phyloP scores from a whole-genome alignment of 2,329 filamentous ascomycete genomes.

The Podosphaera aphanis region DNA sequence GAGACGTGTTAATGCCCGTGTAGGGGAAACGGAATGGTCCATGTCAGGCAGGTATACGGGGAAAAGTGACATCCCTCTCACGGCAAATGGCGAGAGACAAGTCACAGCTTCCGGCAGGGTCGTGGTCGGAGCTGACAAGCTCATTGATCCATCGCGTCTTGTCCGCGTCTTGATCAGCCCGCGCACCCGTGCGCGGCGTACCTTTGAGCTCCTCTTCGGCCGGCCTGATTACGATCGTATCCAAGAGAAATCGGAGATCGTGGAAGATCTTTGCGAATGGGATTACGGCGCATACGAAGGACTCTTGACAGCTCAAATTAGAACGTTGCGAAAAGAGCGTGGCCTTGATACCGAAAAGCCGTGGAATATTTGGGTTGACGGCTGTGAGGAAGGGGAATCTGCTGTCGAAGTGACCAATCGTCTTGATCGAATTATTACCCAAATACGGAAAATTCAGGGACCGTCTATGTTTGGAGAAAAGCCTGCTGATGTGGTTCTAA shows the following conservation, averaged over 20 bases:
- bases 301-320: slow-evolving; percentile 21
- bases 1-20: not conserved
- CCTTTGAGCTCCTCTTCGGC: slow-evolving; percentile 22
- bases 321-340: slow-evolving; percentile 16
- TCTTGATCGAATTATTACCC: slow-evolving; percentile 25
- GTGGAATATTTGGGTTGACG: slow-evolving; percentile 30
- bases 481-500: slow-evolving; percentile 25
- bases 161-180: slow-evolving; percentile 24
- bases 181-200: slow-evolving; percentile 22
- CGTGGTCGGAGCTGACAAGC: slow-evolving; percentile 22
- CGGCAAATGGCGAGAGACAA: slow-evolving; percentile 19
- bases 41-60: slow-evolving; percentile 24
- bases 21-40: slow-evolving; percentile 25
- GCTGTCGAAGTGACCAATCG: slow-evolving; percentile 24
- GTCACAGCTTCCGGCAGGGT: slow-evolving; percentile 19
- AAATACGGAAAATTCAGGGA: slow-evolving; percentile 25
- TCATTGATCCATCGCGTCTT: slow-evolving; percentile 24
- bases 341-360: slow-evolving; percentile 21
- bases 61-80: slow-evolving; percentile 20
- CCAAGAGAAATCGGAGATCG: slow-evolving; percentile 16
- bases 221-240: slow-evolving; percentile 7
- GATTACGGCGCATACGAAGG: slow-evolving; percentile 28
- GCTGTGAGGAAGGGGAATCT: slow-evolving; percentile 25
- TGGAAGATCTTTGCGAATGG: slow-evolving; percentile 25
- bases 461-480: slow-evolving; percentile 21